Base-by-base conservation (phyloP, 2,329 filamentous ascomycete genomes). In the Penicillium hesseltinei region DNA sequence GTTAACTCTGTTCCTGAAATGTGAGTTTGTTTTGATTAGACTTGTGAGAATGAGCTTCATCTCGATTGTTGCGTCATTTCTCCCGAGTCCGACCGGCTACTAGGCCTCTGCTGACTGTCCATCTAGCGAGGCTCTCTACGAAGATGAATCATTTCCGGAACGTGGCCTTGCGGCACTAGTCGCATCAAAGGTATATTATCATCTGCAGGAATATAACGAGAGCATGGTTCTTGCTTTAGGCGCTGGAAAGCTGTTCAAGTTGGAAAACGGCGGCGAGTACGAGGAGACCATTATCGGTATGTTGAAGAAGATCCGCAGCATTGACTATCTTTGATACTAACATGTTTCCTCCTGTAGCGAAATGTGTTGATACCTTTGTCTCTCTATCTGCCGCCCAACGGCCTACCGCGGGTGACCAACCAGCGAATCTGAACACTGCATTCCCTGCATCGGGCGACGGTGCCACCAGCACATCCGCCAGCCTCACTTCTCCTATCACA, bases 201-300 rank as follows among this genome's bases (percentile, higher is more conserved):
- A 99, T 74, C 87, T 99, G 52, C 92, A 97, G 78, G 94, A 94
- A 75, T 99, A 99, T 81, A 94, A 97, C 74, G 94, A 99, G 80
- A 97, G 93, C 77, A 97, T 99, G 93, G 90, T 91, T 51, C 97
- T 99, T 77, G 94, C 94, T 62, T 85, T 99, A 45, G 92, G 92
- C 58, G 92, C 94, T 25, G 94, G 94, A 59, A 91, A 97, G 73
- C 87, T 96, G 49, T 97, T 99, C 82, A 91, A 95, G 79, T 85
- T 97, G 64, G 90, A 97, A 70, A 84, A 88, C 54, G 88, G 90
- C 51, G 90, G 91, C 76, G 94, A 99, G 80, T 99, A 96, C 71
- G 94, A 99, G 77, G 92, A 99, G 80, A 99, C 94, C 56, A 97
- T 99, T 78, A 92, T 97, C 75, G 93, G 83, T 85, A 76, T 69